phyloP scores from a whole-genome alignment of 192 early-diverging fungal species.

The Dissophora ornata region DNA sequence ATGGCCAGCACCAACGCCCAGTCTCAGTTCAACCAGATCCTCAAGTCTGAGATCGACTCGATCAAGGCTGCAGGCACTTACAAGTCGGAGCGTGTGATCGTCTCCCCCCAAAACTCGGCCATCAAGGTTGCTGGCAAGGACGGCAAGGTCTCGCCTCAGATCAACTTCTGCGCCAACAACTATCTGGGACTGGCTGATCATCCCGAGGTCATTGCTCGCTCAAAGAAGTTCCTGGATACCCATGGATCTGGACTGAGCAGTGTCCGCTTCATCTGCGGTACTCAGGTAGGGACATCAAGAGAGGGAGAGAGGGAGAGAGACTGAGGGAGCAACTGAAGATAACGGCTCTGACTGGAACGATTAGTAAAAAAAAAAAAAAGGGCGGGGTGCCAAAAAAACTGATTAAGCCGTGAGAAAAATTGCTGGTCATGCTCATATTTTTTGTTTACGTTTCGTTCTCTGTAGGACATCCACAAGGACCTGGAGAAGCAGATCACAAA shows the following conservation, averaged over 20 bases:
- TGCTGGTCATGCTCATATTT: no score
- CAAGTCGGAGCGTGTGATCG: constrained; percentile 74
- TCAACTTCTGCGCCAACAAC: constrained; percentile 82
- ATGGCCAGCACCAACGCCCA: constrained; percentile 49
- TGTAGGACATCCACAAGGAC: constrained; percentile 70
- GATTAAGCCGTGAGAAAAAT: constrained; percentile 15
- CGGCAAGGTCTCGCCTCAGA: constrained; percentile 32
- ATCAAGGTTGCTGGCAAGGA: constrained; percentile 61
- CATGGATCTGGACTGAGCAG: constrained; percentile 74
- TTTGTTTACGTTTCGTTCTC: not conserved
- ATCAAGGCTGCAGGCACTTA: constrained; percentile 73
- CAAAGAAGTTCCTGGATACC: constrained; percentile 62
- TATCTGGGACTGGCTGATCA: constrained; percentile 73
- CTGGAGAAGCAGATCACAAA: constrained; percentile 66
- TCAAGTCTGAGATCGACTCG: constrained; percentile 57
- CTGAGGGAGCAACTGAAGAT: no score
- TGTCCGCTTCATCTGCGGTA: constrained; percentile 80
- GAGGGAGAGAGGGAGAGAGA: not conserved
- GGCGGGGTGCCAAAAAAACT: constrained; percentile 1
- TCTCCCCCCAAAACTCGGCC: constrained; percentile 64
- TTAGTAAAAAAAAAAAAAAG: not conserved
- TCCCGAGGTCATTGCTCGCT: constrained; percentile 64
- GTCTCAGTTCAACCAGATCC: constrained; percentile 38
- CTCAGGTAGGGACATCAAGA: constrained; percentile 55
- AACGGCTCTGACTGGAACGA: not conserved